A percentile compares a stretch with the other conserved stretches of the same genome.
Evolutionary conservation across 805 yeast genomes (phyloP).

Genomic region (Kazachstania psychrophila): DNA sequence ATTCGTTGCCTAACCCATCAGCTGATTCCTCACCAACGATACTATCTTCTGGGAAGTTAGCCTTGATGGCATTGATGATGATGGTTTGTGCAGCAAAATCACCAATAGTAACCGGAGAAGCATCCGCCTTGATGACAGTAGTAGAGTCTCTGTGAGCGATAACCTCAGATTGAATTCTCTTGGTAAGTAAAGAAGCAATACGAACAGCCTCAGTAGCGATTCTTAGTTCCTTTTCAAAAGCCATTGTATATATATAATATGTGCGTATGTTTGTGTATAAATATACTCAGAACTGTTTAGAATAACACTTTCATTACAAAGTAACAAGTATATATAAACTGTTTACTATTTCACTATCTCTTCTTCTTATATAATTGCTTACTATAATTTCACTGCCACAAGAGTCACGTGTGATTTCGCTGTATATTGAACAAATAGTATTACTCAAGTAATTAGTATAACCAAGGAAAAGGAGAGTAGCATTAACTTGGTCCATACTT

Average conservation of each 20-base stretch:
- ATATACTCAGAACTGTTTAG: too few relatives aligned
- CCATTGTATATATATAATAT: too few relatives aligned
- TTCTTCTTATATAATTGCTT: too few relatives aligned
- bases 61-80: constrained; percentile 70
- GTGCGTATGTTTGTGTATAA: neutral
- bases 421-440: too few relatives aligned
- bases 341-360: too few relatives aligned
- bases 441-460: too few relatives aligned
- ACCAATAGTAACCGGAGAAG: constrained; percentile 92
- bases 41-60: constrained; percentile 74
- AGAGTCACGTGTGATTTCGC: constrained; percentile 5
- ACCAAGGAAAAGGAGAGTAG: too few relatives aligned
- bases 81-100: constrained; percentile 96
- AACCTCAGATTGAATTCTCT: constrained; percentile 48
- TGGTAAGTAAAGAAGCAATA: constrained; percentile 72
- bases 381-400: too few relatives aligned
- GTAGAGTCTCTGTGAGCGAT: constrained; percentile 37
- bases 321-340: too few relatives aligned
- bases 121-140: constrained; percentile 74
- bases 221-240: constrained; percentile 55
- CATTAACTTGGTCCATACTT: too few relatives aligned
- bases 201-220: constrained; percentile 87
- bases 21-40: constrained; percentile 95
- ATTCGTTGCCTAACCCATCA: constrained; percentile 46
- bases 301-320: too few relatives aligned